Conservation (phyloP, 208 protist genomes). For the Leptomonas pyrrhocoris region DNA sequence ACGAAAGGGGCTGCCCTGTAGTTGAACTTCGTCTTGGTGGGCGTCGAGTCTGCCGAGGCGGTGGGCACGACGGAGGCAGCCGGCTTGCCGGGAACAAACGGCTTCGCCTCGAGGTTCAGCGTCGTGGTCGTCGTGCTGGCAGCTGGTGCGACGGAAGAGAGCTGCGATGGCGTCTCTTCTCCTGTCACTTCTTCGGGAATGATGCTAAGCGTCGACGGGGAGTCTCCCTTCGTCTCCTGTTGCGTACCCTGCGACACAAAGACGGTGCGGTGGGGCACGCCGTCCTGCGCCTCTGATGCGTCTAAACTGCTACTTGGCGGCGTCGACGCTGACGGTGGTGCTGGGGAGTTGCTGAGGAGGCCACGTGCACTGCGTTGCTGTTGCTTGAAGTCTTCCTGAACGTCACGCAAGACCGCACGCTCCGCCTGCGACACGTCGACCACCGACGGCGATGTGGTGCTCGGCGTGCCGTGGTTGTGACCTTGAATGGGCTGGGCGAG, state of each 20-base stretch:
- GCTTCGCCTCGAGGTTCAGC: conserved; percentile 35
- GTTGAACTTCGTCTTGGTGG: conserved; percentile 41
- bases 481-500: conserved; percentile 16
- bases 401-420: conserved; percentile 46
- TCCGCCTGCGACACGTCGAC: conserved; percentile 65
- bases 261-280: neutral
- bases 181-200: conserved; percentile 13
- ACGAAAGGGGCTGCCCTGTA: conserved; percentile 44
- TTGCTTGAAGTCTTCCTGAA: conserved; percentile 54
- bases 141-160: neutral
- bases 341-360: neutral
- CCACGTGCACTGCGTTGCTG: conserved; percentile 24
- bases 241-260: conserved; percentile 3
- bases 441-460: conserved; percentile 1
- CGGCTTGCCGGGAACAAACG: conserved; percentile 29
- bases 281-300: conserved; percentile 2
- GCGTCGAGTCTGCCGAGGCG: conserved; percentile 13
- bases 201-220: conserved; percentile 5
- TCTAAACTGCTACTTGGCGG: conserved; percentile 12
- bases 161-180: neutral
- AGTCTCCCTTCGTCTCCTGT: neutral
- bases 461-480: neutral
- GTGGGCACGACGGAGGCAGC: neutral
- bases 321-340: conserved; percentile 27
- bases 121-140: neutral